Base-by-base conservation (phyloP, 176 grass and related monocot genomes). In the Juncus inflexus region DNA sequence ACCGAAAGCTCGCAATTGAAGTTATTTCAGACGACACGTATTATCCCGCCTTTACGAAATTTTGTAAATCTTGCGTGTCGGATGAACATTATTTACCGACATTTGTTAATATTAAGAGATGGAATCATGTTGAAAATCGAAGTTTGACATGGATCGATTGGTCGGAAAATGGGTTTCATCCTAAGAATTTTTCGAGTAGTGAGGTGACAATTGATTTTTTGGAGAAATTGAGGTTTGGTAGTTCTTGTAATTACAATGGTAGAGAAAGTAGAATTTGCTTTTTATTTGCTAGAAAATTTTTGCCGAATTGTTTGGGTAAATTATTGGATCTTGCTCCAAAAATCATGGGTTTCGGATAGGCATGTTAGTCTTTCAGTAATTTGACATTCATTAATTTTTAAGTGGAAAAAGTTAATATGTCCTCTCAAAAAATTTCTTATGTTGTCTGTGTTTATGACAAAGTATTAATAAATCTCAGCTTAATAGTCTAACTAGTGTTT, bases 61-160 rank as follows among this genome's bases (percentile, higher is more conserved):
- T 60, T 61, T 78, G 75, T n/a, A 69, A 69, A 52, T 10, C 12
- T 6, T 78, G 75, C 42, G 55, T 58, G 42, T 41, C 58, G 42
- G 65, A 78, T 61, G 75, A 78, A 64, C 75, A 78, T 37, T 78
- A 78, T 64, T 62, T 78, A 55, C 55, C 75, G 15, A 78, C 75
- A 19, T 55, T 78, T 15, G 15, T 78, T 50, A 69, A 61, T 53
- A 60, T 69, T 10, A 62, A 40, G 3, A 51, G n/a, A 9, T 78
- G 75, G 75, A 7, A 28, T 37, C 40, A 38, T 37, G 58, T 49
- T 2, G 64, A 14, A 15, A 78, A 78, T 49, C 62, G 75, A 58
- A 78, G 55, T 56, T 42, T 78, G 64, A 78, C 75, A 39, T 78
- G 65, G 64, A 19, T 69, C 12, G 42, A 53, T 35, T 78, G 75